Base-by-base conservation (phyloP, 2,329 filamentous ascomycete species). In the Amylocarpus encephaloides region DNA sequence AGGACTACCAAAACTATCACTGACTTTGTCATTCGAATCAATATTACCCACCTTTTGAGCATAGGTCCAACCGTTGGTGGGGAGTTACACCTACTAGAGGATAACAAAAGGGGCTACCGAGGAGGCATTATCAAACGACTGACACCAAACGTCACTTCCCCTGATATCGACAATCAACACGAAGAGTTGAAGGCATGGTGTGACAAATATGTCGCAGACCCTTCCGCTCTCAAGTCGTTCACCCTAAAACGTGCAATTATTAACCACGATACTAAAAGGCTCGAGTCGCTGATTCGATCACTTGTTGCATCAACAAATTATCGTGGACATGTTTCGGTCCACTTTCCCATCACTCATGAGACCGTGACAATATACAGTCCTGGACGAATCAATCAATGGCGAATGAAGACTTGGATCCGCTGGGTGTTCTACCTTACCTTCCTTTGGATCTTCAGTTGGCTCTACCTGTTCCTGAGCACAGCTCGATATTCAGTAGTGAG, bases 371-470 rank as follows among this genome's bases (percentile, higher is more conserved):
- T 87, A 42, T 86, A 84, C 69, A 86, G 79, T 47, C 72, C 77
- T 4, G 79, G 77, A 57, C 72, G 69, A 45, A 70, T 80, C 52
- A 89, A 88, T 62, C 67, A 72, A 29, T 86, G 83, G 78, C 79
- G 86, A 0, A 70, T 82, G 41, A 82, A 74, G 1, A 65, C 64
- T 6, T 88, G 82, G 81, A 71, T 88, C 40, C 70, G 76, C 38
- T 78, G 79, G 72, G 40, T 87, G 9, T 87, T 83, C 68, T 81
- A 79, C 62, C 64, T 86, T 5, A 81, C 81, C 0, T 79, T 88
- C 52, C 66, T 86, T 11, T 85, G 85, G 75, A 61, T 90, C 50
- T 72, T 90, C 58, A 71, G 78, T 2, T 90, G 86, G 86, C 86
- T 86, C 0, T 76, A 78, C 50, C 72, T 90, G 11, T 83, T 79